Base-by-base conservation (phyloP, 345 rosid species). In the Eucalyptus brandiana region DNA sequence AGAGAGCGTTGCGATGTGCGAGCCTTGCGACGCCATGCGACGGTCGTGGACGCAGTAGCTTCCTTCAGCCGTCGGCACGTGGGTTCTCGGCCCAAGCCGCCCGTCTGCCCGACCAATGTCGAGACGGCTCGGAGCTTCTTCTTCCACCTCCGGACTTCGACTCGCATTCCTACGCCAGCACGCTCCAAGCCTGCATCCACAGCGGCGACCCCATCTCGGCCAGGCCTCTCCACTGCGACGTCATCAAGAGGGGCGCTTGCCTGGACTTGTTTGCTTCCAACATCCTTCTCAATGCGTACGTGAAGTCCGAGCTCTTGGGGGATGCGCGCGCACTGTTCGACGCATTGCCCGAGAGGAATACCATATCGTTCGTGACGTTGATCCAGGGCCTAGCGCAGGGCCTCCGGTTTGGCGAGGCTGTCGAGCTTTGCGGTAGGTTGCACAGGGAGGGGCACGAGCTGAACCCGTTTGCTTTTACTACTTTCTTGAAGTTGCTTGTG, bases 361-460 rank as follows among this genome's bases (percentile, higher is more conserved):
- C 93, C 12, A 90, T 97, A 16, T 95, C 99, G 0, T 96, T 88
- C 54, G 98, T 98, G 76, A 98, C 96, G 87, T 89, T 96, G 65
- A 91, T 88, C 88, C 96, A 92, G 87, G 96, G 96, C 18, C 80
- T 91, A 11, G 87, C 44, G 81, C 92, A 89, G 90, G 89, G 91
- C 56, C 58, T 85, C 81, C 85, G 53, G 37, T 93, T 91, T 91
- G 44, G 58, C 81, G 94, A 95, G 87, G 95, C 96, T 13, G 53
- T 92, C 19, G 92, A 87, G 62, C 90, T 95, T 93, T 95, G 93
- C 88, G 58, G 86, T 17, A 92, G 93, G 94, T 81, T 96, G 92
- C 95, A 93, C 86, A 89, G 94, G 88, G 98, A 96, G 47, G 97
- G 98, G 34, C 96, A 96, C 83, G 95, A 93, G 94, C 96, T 98